A percentile compares a stretch with the other conserved stretches of the same genome.
phyloP scores from a whole-genome alignment of 192 early-diverging fungal genomes.

The Umbelopsis sp. region DNA sequence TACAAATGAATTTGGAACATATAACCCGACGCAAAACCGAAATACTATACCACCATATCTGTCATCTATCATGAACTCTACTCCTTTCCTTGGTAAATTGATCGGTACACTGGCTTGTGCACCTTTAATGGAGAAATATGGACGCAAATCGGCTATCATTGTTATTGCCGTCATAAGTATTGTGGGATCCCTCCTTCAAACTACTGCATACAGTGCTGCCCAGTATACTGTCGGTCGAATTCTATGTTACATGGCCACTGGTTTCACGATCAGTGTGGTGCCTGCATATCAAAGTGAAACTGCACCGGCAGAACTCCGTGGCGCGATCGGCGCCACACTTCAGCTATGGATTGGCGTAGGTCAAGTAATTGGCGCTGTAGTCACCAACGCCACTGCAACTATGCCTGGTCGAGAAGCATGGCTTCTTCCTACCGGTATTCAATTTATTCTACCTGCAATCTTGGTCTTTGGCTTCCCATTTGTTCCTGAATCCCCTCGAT shows the following conservation, averaged over 20 bases:
- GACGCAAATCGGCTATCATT: neutral
- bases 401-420: conserved; percentile 14
- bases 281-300: conserved; percentile 16
- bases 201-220: neutral
- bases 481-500: conserved; percentile 28
- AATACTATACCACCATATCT: neutral
- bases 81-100: conserved; percentile 17
- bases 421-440: conserved; percentile 16
- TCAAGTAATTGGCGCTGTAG: neutral
- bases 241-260: neutral
- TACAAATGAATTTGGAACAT: neutral
- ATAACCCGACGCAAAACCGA: neutral
- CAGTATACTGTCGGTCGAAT: conserved; percentile 15
- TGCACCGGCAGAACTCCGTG: conserved; percentile 13
- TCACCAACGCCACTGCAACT: conserved; percentile 10
- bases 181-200: neutral
- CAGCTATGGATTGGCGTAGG: conserved; percentile 19
- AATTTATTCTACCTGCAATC: conserved; percentile 10
- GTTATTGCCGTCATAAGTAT: conserved; percentile 6
- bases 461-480: conserved; percentile 18
- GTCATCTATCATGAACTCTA: conserved; percentile 18
- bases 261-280: conserved; percentile 8
- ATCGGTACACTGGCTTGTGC: neutral
- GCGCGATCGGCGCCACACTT: neutral
- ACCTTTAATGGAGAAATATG: conserved; percentile 8